Evolutionary conservation across 2,329 filamentous ascomycete genomes (phyloP), one percentile per base, ranked within the genome.

Genomic region (Phyllosticta citribraziliensis): DNA sequence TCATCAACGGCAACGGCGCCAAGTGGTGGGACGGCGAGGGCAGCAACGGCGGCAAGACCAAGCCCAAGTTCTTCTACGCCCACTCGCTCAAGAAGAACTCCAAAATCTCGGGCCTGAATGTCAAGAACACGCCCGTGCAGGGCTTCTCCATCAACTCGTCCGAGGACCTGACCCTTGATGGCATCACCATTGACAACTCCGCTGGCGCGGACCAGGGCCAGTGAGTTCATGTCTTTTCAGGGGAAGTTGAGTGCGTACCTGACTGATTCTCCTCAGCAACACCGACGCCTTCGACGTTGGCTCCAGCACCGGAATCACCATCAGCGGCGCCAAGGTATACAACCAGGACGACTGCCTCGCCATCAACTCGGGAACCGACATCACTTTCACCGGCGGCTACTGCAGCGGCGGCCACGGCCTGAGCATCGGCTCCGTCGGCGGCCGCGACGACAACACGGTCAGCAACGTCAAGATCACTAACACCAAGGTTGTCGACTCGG

Each of bases 271-370:
- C 5, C 27, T 10, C 27, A 30, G 27, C 67, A 84, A 84, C 73
- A 84, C 82, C 2, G 82, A 84, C 66, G 79, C 73, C 0, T 85
- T 85, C 65, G 82, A 57, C 17, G 74, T 83, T 55, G 76, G 78
- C 52, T 71, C 68, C n/a, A 75, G 71, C 24, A 73, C 69, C 52
- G 72, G 71, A 22, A 70, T 82, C 20, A 74, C 70, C 27, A 80
- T 83, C 65, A 69, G 69, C 30, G 73, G 74, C 20, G 78, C 78
- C 14, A 73, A 66, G 24, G 75, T 82, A 20, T 71, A 77, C 64
- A 82, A 82, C 70, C 80, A 82, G 70, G 80, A 83, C 64, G 80
- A 83, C 66, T 83, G 80, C 65, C 68, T 82, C 5, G 80, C 80
- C 14, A 70, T 82, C 64, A 82, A 82, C 71, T 80, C 78, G 2